phyloP scores from a whole-genome alignment of 1,284 basidiomycete species.

The Rhodotorula mucilaginosa region DNA sequence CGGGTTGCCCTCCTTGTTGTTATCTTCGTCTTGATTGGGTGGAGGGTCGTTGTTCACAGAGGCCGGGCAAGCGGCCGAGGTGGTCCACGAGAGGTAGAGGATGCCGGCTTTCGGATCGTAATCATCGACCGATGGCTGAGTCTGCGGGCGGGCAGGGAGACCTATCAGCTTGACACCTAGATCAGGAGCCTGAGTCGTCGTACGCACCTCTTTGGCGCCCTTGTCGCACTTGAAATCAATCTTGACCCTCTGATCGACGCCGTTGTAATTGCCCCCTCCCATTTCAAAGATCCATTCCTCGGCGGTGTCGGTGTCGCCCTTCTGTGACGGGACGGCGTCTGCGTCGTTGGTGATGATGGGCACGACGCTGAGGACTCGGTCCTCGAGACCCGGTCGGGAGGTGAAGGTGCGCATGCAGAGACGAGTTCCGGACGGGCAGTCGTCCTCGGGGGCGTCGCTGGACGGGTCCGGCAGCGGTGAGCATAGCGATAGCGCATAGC shows the following conservation, averaged over 20 bases:
- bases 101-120: conserved; percentile 58
- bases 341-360: conserved; percentile 20
- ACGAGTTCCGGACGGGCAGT: conserved; percentile 32
- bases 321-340: background rate
- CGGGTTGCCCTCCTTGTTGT: conserved; percentile 3
- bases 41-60: conserved; percentile 43
- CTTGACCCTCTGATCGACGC: conserved; percentile 22
- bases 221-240: conserved; percentile 35
- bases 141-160: background rate
- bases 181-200: too few species aligned
- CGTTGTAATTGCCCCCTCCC: conserved; percentile 27
- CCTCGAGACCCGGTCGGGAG: conserved; percentile 18
- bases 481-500: conserved; percentile 35
- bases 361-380: conserved; percentile 32
- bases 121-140: conserved; percentile 56
- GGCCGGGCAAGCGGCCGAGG: conserved; percentile 48
- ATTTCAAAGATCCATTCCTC: conserved; percentile 29
- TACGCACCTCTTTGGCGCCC: conserved; percentile 27
- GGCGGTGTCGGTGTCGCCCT: conserved; percentile 2
- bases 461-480: conserved; percentile 15
- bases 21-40: conserved; percentile 46
- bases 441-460: conserved; percentile 14
- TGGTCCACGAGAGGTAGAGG: conserved; percentile 59
- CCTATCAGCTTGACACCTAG: background rate
- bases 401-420: conserved; percentile 30